Evolutionary conservation across 257 asterid genomes (phyloP), one percentile per base, ranked within the genome.

Genomic region (Striga asiatica): DNA sequence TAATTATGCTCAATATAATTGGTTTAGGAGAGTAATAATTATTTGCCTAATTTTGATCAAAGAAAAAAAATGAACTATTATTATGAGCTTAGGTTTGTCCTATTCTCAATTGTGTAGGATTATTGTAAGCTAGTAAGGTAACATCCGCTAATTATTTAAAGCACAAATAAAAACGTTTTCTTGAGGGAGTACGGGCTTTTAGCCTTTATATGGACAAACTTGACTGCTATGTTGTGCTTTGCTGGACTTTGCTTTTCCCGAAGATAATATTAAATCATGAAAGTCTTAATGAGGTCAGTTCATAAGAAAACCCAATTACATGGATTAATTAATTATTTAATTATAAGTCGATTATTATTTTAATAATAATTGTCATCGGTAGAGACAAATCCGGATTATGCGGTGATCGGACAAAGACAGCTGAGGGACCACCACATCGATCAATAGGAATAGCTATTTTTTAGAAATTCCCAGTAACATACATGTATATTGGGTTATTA

Each of bases 121-220:
- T n/a, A n/a, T 18, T 74, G 76, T 53, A 46, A 60, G 49, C 76
- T 46, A 62, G 48, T 56, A 46, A 61, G 69, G 60, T 65, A 61
- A 23, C 76, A 56, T 11, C 25, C 14, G 12, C 41, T 8, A 46
- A 48, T 50, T 45, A 8, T 63, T 66, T 25, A 56, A n/a, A n/a
- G n/a, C n/a, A n/a, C n/a, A n/a, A n/a, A n/a, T n/a, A n/a, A n/a
- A n/a, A n/a, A n/a, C n/a, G n/a, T n/a, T n/a, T n/a, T n/a, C n/a
- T 54, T 62, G 39, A 67, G 53, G 79, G 75, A 59, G 66, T 51
- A 53, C 58, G 75, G 43, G 76, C 77, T 57, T 60, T 63, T 53
- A 55, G 38, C 19, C 64, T n/a, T n/a, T n/a, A n/a, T n/a, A n/a
- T n/a, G n/a, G 81, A 69, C 87, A 74, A 73, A 69, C 69, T 73